Evolutionary conservation across 2,329 filamentous ascomycete genomes (phyloP).

Genomic region (Pseudogymnoascus sp.): DNA sequence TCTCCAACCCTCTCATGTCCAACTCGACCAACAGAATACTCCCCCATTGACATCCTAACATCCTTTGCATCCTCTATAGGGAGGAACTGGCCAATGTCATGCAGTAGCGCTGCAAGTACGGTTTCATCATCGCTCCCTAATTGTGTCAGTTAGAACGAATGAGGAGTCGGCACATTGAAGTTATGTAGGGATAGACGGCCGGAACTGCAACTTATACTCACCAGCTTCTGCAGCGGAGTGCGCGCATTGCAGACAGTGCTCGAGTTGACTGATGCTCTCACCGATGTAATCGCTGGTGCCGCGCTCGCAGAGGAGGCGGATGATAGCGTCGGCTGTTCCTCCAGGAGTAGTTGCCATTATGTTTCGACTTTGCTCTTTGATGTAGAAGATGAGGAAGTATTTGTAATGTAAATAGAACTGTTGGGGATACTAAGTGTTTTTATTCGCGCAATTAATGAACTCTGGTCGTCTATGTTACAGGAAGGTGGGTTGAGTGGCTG

Average conservation of each 20-base stretch:
- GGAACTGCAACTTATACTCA: slow-evolving; percentile 18
- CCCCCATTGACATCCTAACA: slow-evolving; percentile 23
- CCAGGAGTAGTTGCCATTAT: background rate
- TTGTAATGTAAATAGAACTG: background rate
- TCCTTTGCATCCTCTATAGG: slow-evolving; percentile 30
- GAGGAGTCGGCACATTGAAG: background rate
- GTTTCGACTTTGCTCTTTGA: background rate
- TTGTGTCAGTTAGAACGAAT: background rate
- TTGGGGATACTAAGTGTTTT: background rate
- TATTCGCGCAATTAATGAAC: background rate
- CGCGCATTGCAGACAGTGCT: slow-evolving; percentile 30
- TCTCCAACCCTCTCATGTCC: slow-evolving; percentile 36
- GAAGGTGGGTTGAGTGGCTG: background rate
- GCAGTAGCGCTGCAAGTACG: slow-evolving; percentile 35
- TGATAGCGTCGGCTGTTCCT: slow-evolving; percentile 20
- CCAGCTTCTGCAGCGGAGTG: slow-evolving; percentile 24
- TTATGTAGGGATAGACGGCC: background rate
- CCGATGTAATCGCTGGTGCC: slow-evolving; percentile 29
- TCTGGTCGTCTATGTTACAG: background rate
- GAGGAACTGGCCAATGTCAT: slow-evolving; percentile 39
- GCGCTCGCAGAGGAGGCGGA: slow-evolving; percentile 27
- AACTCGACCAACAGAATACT: slow-evolving; percentile 32
- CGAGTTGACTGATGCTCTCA: slow-evolving; percentile 29
- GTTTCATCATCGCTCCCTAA: slow-evolving; percentile 26
- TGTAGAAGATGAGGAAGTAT: background rate